These are phyloP conservation scores for Sporothrix pallida DNA, from an alignment of 2,329 filamentous ascomycete species.

Conservation along the genomic window DNA sequence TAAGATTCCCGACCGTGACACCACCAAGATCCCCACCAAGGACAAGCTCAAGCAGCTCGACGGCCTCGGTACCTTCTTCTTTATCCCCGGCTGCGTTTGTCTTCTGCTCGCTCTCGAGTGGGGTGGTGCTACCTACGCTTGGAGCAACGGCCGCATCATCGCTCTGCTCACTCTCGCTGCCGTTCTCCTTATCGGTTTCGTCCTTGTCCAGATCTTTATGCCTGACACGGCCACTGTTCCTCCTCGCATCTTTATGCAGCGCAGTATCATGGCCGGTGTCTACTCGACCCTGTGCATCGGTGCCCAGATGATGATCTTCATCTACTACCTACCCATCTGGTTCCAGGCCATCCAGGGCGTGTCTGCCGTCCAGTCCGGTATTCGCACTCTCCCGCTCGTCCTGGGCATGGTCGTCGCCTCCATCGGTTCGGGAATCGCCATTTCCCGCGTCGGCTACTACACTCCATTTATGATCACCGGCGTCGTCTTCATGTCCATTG, in stretches of 20 bases:
- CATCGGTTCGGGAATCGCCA: conserved; percentile 48
- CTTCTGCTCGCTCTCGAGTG: conserved; percentile 54
- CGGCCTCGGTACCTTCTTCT: conserved; percentile 37
- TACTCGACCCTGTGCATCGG: conserved; percentile 19
- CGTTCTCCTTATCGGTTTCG: conserved; percentile 43
- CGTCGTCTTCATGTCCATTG: conserved; percentile 47
- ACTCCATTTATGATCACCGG: conserved; percentile 52
- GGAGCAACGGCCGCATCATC: conserved; percentile 45
- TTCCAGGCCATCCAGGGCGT: conserved; percentile 53
- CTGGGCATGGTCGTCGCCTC: conserved; percentile 51
- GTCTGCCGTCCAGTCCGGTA: conserved; percentile 50
- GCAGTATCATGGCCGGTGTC: conserved; percentile 36
- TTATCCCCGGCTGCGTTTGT: conserved; percentile 47
- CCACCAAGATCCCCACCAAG: conserved; percentile 32
- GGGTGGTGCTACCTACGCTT: conserved; percentile 47
- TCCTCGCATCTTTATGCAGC: conserved; percentile 46
- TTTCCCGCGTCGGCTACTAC: conserved; percentile 52
- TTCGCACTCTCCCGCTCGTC: conserved; percentile 50
- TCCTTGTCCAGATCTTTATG: conserved; percentile 45
- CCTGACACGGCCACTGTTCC: conserved; percentile 47
- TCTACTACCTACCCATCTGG: conserved; percentile 45
- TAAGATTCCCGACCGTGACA: conserved; percentile 40
- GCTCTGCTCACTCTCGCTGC: conserved; percentile 42
- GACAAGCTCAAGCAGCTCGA: conserved; percentile 49
- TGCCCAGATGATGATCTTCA: conserved; percentile 28